Conservation (phyloP, 352 stramenopile species). For the Detonula confervacea region DNA sequence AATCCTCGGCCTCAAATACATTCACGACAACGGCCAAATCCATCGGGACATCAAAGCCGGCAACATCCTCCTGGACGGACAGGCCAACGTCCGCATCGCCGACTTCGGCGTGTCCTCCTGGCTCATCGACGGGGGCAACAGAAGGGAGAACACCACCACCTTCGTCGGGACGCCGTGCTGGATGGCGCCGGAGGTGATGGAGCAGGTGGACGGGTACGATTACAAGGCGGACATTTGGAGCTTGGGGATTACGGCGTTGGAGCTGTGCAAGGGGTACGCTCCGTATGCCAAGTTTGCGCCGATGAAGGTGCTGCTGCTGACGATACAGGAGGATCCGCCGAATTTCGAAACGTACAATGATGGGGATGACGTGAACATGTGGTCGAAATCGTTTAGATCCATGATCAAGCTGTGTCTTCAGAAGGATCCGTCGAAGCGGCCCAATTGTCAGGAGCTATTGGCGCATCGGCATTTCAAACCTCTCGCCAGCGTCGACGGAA, state of each 20-base stretch:
- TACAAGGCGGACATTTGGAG: constrained; percentile 99
- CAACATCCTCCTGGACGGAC: constrained; percentile 74
- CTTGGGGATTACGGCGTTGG: constrained; percentile 97
- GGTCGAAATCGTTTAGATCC: constrained; percentile 75
- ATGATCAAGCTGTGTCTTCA: constrained; percentile 87
- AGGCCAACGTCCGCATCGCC: constrained; percentile 94
- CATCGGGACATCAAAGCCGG: constrained; percentile 98
- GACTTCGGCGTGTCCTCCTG: constrained; percentile 99
- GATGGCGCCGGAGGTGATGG: constrained; percentile 90
- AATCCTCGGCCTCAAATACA: constrained; percentile 97
- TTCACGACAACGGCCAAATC: constrained; percentile 98
- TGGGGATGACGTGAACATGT: constrained; percentile 60
- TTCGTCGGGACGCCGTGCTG: constrained; percentile 96
- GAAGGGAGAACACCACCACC: constrained; percentile 93
- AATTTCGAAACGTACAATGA: constrained; percentile 81
- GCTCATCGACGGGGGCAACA: constrained; percentile 95
- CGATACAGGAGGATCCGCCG: constrained; percentile 95
- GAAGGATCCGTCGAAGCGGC: constrained; percentile 87
- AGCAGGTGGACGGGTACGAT: constrained; percentile 90
- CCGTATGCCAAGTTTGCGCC: constrained; percentile 97
- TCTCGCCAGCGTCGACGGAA: constrained; percentile 42
- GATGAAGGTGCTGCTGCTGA: constrained; percentile 98
- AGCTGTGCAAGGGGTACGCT: constrained; percentile 98
- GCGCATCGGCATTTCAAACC: constrained; percentile 78
- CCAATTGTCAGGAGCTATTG: constrained; percentile 83